Evolutionary conservation across 225 moss, liverwort and hornwort species (phyloP).

Genomic region (Sphagnum contortum): DNA sequence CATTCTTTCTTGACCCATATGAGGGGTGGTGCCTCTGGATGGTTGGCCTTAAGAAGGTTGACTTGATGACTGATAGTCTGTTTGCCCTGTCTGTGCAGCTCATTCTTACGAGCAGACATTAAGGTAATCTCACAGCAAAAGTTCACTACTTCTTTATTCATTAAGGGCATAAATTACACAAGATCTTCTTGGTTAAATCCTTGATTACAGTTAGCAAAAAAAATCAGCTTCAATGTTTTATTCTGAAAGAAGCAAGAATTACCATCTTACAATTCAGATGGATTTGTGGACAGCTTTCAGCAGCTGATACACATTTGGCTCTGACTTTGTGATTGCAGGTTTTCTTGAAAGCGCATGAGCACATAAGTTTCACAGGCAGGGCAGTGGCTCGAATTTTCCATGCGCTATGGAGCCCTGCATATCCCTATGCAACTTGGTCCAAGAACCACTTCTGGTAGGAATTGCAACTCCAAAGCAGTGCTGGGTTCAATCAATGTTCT

Average conservation of each 20-base stretch:
- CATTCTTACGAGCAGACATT: slow-evolving; percentile 80
- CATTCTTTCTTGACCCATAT: too few species aligned
- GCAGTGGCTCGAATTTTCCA: slow-evolving; percentile 84
- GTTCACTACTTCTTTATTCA: not conserved
- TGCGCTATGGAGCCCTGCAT: slow-evolving; percentile 88
- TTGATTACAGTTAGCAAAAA: not conserved
- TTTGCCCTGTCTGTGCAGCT: slow-evolving; percentile 35
- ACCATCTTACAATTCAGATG: not conserved
- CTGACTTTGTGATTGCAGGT: slow-evolving; percentile 36
- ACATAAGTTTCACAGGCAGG: slow-evolving; percentile 57
- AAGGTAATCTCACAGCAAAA: slow-evolving; percentile 39
- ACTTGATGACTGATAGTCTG: too few species aligned
- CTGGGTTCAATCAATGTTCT: not conserved
- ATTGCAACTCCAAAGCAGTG: not conserved
- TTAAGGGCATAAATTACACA: too few species aligned
- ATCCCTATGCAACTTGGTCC: slow-evolving; percentile 62
- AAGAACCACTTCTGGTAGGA: slow-evolving; percentile 80
- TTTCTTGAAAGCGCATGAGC: slow-evolving; percentile 53
- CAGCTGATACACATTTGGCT: not conserved
- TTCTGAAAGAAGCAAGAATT: not conserved
- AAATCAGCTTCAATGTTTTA: not conserved
- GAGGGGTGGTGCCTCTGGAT: too few species aligned
- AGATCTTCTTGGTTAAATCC: not conserved
- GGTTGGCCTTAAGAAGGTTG: too few species aligned
- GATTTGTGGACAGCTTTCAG: not conserved